These are phyloP conservation scores for Zygoascus ofunaensis DNA, from an alignment of 805 yeast genomes.

Conservation along the genomic window DNA sequence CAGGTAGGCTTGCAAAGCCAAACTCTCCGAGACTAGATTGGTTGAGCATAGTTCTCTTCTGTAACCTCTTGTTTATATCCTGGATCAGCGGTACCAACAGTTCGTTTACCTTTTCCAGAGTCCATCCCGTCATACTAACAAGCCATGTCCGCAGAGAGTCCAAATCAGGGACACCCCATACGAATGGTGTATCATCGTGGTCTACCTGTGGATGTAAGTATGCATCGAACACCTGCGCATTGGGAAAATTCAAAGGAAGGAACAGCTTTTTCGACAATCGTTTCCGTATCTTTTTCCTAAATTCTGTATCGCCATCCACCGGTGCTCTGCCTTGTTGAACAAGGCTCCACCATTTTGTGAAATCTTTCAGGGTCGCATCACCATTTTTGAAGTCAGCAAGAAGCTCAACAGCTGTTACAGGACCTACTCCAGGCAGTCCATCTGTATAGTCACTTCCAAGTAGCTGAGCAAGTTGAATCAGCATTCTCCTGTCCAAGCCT, in stretches of 20 bases:
- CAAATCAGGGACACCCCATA: constrained; percentile 85
- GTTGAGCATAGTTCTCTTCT: constrained; percentile 1
- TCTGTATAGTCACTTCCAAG: constrained; percentile 94
- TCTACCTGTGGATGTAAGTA: constrained; percentile 80
- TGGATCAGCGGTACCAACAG: constrained; percentile 76
- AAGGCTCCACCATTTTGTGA: constrained; percentile 49
- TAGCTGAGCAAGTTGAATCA: constrained; percentile 75
- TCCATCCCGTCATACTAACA: constrained; percentile 71
- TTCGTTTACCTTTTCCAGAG: constrained; percentile 63
- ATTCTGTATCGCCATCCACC: constrained; percentile 32
- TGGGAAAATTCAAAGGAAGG: constrained; percentile 62
- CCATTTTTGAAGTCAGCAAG: constrained; percentile 64
- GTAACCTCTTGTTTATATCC: constrained; percentile 45
- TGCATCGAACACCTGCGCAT: constrained; percentile 57
- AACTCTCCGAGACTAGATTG: constrained; percentile 22
- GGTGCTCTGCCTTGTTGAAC: constrained; percentile 26
- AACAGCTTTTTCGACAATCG: constrained; percentile 46
- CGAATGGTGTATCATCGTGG: constrained; percentile 62
- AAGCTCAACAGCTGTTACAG: constrained; percentile 84
- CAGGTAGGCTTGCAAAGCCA: constrained; percentile 7
- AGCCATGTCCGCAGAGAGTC: constrained; percentile 68
- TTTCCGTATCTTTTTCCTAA: constrained; percentile 45
- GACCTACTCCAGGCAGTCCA: constrained; percentile 90
- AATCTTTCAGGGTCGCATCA: constrained; percentile 34
- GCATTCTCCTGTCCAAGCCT: constrained; percentile 51